Percentiles rank a stretch among this genome's conserved stretches.
These are phyloP conservation scores for Erodium trifolium DNA, from an alignment of 441 rosid genomes.

Conservation along the genomic window DNA sequence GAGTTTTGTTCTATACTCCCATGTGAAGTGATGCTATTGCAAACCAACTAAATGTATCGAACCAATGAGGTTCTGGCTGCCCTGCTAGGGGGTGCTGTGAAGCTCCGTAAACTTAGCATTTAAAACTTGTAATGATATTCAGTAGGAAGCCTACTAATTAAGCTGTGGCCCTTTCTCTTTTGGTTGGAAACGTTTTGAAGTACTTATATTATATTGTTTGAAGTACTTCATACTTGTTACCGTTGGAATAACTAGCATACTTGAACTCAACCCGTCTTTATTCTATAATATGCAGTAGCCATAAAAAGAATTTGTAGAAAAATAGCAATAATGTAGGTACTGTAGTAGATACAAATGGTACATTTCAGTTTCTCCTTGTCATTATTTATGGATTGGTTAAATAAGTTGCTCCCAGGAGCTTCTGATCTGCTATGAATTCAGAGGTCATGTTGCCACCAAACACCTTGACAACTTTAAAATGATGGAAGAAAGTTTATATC, in stretches of 20 bases:
- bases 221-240: background rate
- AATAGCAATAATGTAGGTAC: too few species aligned
- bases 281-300: background rate
- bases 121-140: slow-evolving; percentile 3
- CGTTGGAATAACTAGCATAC: background rate
- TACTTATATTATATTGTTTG: background rate
- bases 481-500: too few species aligned
- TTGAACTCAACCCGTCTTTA: background rate
- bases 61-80: background rate
- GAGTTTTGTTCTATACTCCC: too few species aligned
- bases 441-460: too few species aligned
- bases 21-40: background rate
- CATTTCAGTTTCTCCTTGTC: too few species aligned
- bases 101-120: background rate
- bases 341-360: too few species aligned
- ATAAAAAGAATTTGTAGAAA: too few species aligned
- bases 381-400: too few species aligned
- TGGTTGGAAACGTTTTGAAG: background rate
- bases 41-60: background rate
- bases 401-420: too few species aligned
- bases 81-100: background rate
- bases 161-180: background rate
- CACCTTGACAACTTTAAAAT: too few species aligned
- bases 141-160: background rate
- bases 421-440: too few species aligned